A percentile compares a stretch with the other conserved stretches of the same genome.
Conservation (phyloP, 768 basidiomycete species). For the Jaapia argillacea region DNA sequence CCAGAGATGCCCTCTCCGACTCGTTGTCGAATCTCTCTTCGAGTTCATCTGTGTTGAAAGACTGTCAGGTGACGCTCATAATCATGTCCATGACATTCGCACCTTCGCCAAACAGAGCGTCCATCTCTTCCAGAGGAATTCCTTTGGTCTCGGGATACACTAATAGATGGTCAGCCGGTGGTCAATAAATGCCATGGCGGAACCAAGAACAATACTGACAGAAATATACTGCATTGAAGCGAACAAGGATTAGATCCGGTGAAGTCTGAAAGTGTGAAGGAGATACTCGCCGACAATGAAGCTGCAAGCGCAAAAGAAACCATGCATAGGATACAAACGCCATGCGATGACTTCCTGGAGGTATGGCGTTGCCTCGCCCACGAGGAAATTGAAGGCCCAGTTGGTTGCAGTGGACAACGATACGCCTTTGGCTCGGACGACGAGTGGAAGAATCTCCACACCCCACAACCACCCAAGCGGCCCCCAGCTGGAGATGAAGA, state of each 20-base stretch:
- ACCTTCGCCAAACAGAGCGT: constrained; percentile 86
- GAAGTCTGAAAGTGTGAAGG: no score
- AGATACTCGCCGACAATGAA: constrained; percentile 57
- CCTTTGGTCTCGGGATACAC: constrained; percentile 83
- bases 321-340: constrained; percentile 94
- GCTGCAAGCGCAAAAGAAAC: constrained; percentile 82
- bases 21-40: constrained; percentile 61
- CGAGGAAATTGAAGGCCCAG: constrained; percentile 78
- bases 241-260: background rate
- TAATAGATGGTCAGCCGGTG: constrained; percentile 6
- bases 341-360: constrained; percentile 84
- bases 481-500: constrained; percentile 49
- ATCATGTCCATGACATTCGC: constrained; percentile 2
- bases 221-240: constrained; percentile 52
- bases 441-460: constrained; percentile 90
- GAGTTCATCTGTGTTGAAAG: constrained; percentile 24
- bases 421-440: constrained; percentile 91
- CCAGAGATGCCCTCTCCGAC: constrained; percentile 49
- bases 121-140: constrained; percentile 85
- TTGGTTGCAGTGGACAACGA: constrained; percentile 89
- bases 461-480: constrained; percentile 85
- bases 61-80: background rate
- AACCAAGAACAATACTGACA: constrained; percentile 31
- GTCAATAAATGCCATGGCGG: constrained; percentile 3
- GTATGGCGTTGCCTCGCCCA: constrained; percentile 81